Percentiles rank a stretch among this genome's conserved stretches.
phyloP scores from a whole-genome alignment of 352 stramenopile genomes.

The Phytophthora pseudosyringae region DNA sequence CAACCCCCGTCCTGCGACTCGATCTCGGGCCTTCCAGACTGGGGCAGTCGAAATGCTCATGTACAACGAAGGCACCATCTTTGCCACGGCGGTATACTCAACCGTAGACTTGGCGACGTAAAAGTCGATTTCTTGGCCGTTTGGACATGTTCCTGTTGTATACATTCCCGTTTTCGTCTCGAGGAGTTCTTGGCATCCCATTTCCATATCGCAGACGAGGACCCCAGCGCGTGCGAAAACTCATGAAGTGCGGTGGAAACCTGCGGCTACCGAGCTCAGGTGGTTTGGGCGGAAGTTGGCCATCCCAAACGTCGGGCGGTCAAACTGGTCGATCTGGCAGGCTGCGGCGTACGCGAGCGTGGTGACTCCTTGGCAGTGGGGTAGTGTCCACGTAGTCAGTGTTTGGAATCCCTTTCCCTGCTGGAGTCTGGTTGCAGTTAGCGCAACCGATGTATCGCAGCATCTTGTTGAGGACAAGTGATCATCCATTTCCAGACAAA shows the following conservation, averaged over 20 bases:
- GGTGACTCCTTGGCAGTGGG: conserved; percentile 40
- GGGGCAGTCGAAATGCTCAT: conserved; percentile 67
- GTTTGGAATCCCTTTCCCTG: conserved; percentile 44
- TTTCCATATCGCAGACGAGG: conserved; percentile 63
- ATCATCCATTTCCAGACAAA: conserved; percentile 62
- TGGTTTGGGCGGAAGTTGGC: conserved; percentile 75
- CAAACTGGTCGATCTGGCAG: conserved; percentile 84
- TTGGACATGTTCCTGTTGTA: conserved; percentile 48
- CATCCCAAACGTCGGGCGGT: conserved; percentile 84
- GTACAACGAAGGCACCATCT: conserved; percentile 69
- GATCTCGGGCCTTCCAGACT: conserved; percentile 62
- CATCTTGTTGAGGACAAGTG: conserved; percentile 55
- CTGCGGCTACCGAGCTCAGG: conserved; percentile 43
- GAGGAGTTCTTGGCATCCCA: conserved; percentile 60
- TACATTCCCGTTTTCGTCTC: conserved; percentile 45
- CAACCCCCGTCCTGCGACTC: conserved; percentile 78
- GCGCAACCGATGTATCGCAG: conserved; percentile 51
- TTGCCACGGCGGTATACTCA: conserved; percentile 55
- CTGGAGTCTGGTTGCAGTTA: conserved; percentile 40
- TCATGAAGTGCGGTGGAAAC: conserved; percentile 79
- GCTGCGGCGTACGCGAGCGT: conserved; percentile 74
- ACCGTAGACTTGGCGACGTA: conserved; percentile 51
- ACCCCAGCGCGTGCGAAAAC: conserved; percentile 75
- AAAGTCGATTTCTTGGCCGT: conserved; percentile 54
- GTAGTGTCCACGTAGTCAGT: conserved; percentile 64